Evolutionary conservation across 2,329 filamentous ascomycete genomes (phyloP), one percentile per base, ranked within the genome.

Genomic region (Salinomyces thailandicus): DNA sequence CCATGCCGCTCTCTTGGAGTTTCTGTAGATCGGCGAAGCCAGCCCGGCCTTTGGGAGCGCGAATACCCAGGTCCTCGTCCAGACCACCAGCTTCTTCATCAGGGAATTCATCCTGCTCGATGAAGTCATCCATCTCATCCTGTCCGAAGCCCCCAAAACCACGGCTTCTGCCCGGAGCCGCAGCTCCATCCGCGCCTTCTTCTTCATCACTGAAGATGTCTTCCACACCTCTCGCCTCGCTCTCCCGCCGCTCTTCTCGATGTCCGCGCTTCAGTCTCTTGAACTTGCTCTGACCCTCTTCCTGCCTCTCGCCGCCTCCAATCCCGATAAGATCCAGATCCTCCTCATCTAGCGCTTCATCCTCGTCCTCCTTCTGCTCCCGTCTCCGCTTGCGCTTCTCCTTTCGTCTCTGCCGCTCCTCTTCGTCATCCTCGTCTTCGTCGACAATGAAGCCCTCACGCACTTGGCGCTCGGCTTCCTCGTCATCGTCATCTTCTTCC

Each of bases 201-300:
- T 96, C 89, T 36, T 95, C 89, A 48, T 94, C 89, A 22, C 85
- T 87, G 61, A 98, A 98, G 48, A 98, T 96, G 50, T 95, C 81
- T 48, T 86, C 81, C 12, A 96, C 75, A 16, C 81, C 85, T 43
- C 81, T 79, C 27, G 77, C 72, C 46, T 79, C 72, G 48, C 66
- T 68, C 17, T 68, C 68, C 15, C 67, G 59, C 35, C 76, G 72
- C 33, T 85, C 76, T 44, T 85, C 79, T 42, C 82, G 75, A 47
- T 89, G 85, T 37, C 91, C 89, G 47, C 85, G 84, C 69, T 96
- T 98, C 37, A 98, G 75, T 27, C 91, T 83, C 64, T 98, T 98
- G 70, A 93, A 93, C 58, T 94, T 93, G 49, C 81, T 80, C 73
- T 89, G 77, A 9, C 15, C 28, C 45, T 78, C 63, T 31, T 77